phyloP scores from a whole-genome alignment of 805 yeast genomes.

The Lachancea fermentati region DNA sequence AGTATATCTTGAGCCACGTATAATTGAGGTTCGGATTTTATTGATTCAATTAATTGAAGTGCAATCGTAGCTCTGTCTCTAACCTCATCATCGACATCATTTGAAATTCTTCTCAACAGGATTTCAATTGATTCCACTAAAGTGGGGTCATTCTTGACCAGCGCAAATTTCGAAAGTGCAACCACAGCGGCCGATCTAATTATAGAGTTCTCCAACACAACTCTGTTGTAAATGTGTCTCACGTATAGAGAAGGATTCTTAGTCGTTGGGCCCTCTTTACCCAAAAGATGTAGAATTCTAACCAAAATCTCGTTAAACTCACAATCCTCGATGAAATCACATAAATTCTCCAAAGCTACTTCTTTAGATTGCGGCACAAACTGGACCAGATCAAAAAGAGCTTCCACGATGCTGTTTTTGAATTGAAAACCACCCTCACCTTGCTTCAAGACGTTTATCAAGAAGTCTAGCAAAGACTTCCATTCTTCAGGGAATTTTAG shows the following conservation, averaged over 20 bases:
- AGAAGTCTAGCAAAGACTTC: constrained; percentile 71
- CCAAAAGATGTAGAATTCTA: constrained; percentile 85
- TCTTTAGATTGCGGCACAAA: constrained; percentile 82
- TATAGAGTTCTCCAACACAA: constrained; percentile 90
- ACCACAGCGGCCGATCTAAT: constrained; percentile 94
- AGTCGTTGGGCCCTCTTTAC: constrained; percentile 90
- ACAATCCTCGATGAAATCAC: constrained; percentile 98
- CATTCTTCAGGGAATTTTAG: constrained; percentile 90
- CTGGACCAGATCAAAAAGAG: constrained; percentile 84
- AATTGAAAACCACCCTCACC: constrained; percentile 79
- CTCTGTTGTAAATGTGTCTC: constrained; percentile 94
- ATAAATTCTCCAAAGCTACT: constrained; percentile 75
- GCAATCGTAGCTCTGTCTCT: constrained; percentile 95
- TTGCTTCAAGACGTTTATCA: constrained; percentile 78
- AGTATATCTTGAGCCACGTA: constrained; percentile 44
- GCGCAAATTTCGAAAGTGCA: constrained; percentile 85
- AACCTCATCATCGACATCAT: constrained; percentile 92
- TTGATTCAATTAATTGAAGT: constrained; percentile 53
- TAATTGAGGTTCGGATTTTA: constrained; percentile 32
- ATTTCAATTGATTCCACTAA: constrained; percentile 66
- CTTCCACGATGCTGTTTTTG: constrained; percentile 85
- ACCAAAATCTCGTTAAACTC: constrained; percentile 91
- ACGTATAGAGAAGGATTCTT: constrained; percentile 83
- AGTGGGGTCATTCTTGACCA: constrained; percentile 59
- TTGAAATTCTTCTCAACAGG: constrained; percentile 74